Base-by-base conservation (phyloP, 179 eudicot species). In the Drosera spatulata region DNA sequence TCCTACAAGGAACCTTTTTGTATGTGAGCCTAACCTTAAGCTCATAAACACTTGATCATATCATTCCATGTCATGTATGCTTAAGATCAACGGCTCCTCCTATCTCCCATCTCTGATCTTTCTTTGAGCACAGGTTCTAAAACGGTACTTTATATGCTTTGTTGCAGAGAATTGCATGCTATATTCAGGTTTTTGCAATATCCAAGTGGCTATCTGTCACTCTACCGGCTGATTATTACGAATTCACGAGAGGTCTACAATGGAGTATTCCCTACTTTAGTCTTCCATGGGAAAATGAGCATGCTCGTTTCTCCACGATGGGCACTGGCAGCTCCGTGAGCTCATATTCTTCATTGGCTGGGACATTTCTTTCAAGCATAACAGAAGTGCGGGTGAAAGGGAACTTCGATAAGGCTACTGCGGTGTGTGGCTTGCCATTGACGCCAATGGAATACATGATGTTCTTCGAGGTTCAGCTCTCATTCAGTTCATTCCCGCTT, bases 231-330 rank as follows among this genome's bases (percentile, higher is more conserved):
- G 96, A 91, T 68, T 91, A 88, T 51, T 84, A 66, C 63, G 96
- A 91, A 72, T 80, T 91, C 68, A 75, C 81, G 3, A 73, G 83
- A 71, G 85, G 88, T 60, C 67, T 91, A 55, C 77, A 78, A 33
- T 91, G 98, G 98, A 91, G 95, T 63, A 70, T 91, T 65, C 98
- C 98, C 60, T 88, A 86, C 79, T 70, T 82, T 55, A 64, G 59
- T 63, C 93, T 91, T 56, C 98, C 98, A 1, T 91, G 96, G 95
- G 91, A 84, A 62, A 71, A 38, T 14, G 79, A 64, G 22, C 67
- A 75, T 55, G 15, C 40, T 55, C 73, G 63, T 3, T 62, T 73
- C 39, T 50, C 75, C 53, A 54, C 73, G 76, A 61, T 63, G 51
- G 77, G 76, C 43, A 68, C 85, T 37, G 71, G 53, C 65, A 61